Evolutionary conservation across 306 rosid genomes (phyloP).

Genomic region (Acacia acuminata): DNA sequence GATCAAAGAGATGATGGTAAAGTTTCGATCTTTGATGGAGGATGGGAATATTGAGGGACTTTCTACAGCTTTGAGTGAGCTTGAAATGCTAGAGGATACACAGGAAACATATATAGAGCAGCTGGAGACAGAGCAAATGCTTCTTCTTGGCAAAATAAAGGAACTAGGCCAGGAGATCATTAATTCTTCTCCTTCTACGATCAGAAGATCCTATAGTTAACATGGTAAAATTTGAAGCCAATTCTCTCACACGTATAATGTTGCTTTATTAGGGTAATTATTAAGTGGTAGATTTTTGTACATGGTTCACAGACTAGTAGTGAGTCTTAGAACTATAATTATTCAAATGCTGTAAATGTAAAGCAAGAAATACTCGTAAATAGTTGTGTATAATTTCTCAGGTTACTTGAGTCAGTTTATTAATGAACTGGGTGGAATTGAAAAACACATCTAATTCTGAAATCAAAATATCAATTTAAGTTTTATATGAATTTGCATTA

Average conservation of each 20-base stretch:
- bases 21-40: slow-evolving; percentile 57
- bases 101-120: slow-evolving; percentile 76
- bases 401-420: not conserved
- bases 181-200: slow-evolving; percentile 55
- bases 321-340: slow-evolving; percentile 1
- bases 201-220: slow-evolving; percentile 43
- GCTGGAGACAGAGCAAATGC: slow-evolving; percentile 83
- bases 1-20: slow-evolving; percentile 76
- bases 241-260: not conserved
- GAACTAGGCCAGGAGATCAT: slow-evolving; percentile 81
- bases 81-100: slow-evolving; percentile 70
- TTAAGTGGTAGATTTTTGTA: slow-evolving; percentile 29
- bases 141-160: slow-evolving; percentile 79
- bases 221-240: not conserved
- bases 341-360: not conserved
- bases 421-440: not conserved
- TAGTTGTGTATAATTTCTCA: too few species aligned
- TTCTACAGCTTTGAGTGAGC: slow-evolving; percentile 57
- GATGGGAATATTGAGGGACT: slow-evolving; percentile 75
- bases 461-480: not conserved
- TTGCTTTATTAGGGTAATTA: slow-evolving; percentile 2
- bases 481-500: too few species aligned
- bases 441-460: not conserved
- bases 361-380: not conserved
- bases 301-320: slow-evolving; percentile 25